phyloP scores from a whole-genome alignment of 805 yeast genomes.

The Ogataea sp. region DNA sequence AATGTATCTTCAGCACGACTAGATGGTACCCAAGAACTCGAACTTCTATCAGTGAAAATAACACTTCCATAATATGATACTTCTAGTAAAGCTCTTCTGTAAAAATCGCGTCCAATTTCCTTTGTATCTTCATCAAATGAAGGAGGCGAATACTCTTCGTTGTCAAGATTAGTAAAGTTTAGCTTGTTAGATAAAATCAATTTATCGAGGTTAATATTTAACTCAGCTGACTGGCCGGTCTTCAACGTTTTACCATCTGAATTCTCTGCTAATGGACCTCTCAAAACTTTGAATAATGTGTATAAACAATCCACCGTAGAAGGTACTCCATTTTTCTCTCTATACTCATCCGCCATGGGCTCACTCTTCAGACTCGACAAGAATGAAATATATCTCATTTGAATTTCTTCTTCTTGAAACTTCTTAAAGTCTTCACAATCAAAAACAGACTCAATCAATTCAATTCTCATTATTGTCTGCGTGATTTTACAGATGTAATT shows the following conservation, averaged over 20 bases:
- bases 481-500: constrained; percentile 38
- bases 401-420: constrained; percentile 42
- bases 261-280: constrained; percentile 50
- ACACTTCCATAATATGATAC: constrained; percentile 33
- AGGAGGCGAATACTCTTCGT: constrained; percentile 23
- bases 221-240: constrained; percentile 34
- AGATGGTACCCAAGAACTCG: constrained; percentile 1
- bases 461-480: constrained; percentile 41
- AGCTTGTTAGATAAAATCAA: constrained; percentile 39
- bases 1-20: constrained; percentile 7
- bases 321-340: constrained; percentile 31
- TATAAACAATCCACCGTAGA: constrained; percentile 48
- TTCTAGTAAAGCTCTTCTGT: constrained; percentile 46
- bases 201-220: constrained; percentile 53
- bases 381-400: constrained; percentile 36
- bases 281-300: constrained; percentile 54
- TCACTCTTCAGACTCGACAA: constrained; percentile 12
- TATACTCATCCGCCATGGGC: constrained; percentile 7
- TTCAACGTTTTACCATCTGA: constrained; percentile 46
- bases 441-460: constrained; percentile 46
- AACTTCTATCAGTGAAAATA: constrained; percentile 12
- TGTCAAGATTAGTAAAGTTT: constrained; percentile 29
- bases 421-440: constrained; percentile 35
- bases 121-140: constrained; percentile 19
- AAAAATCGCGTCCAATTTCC: constrained; percentile 36